Evolutionary conservation across 371 early-diverging fungal species (phyloP).

Genomic region (Mucor mucedo): DNA sequence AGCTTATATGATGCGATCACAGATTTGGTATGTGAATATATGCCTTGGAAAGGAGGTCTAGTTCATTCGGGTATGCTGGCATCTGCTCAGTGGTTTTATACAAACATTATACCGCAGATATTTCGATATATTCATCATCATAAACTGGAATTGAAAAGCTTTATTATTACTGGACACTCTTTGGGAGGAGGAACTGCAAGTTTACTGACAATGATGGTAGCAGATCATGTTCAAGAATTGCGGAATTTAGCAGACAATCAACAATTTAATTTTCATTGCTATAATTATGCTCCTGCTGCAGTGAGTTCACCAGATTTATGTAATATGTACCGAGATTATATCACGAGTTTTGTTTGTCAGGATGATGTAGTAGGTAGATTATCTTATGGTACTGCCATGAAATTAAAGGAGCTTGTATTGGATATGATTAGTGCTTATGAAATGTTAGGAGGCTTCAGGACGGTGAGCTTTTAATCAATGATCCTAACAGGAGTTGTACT

Average conservation of each 20-base stretch:
- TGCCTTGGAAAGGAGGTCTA: conserved; percentile 83
- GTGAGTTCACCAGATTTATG: conserved; percentile 67
- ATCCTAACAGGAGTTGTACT: neutral
- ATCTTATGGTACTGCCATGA: conserved; percentile 74
- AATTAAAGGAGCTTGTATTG: conserved; percentile 46
- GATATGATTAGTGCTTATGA: conserved; percentile 45
- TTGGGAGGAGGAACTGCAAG: conserved; percentile 79
- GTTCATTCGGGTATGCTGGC: conserved; percentile 83
- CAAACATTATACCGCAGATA: conserved; percentile 70
- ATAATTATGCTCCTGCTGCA: conserved; percentile 59
- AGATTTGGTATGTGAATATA: conserved; percentile 84
- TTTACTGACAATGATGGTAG: conserved; percentile 75
- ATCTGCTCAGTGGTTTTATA: conserved; percentile 82
- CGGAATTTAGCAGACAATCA: conserved; percentile 42
- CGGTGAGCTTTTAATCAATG: neutral
- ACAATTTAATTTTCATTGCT: conserved; percentile 40
- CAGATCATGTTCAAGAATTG: conserved; percentile 60
- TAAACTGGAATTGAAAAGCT: conserved; percentile 25
- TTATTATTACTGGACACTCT: conserved; percentile 72
- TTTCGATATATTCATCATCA: conserved; percentile 46
- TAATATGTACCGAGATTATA: conserved; percentile 57
- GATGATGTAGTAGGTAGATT: conserved; percentile 79
- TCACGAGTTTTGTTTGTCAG: conserved; percentile 71
- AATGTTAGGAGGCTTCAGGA: conserved; percentile 30
- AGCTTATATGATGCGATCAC: conserved; percentile 82